Base-by-base conservation (phyloP, 73 alveolate species). In the Halteria grandinella region DNA sequence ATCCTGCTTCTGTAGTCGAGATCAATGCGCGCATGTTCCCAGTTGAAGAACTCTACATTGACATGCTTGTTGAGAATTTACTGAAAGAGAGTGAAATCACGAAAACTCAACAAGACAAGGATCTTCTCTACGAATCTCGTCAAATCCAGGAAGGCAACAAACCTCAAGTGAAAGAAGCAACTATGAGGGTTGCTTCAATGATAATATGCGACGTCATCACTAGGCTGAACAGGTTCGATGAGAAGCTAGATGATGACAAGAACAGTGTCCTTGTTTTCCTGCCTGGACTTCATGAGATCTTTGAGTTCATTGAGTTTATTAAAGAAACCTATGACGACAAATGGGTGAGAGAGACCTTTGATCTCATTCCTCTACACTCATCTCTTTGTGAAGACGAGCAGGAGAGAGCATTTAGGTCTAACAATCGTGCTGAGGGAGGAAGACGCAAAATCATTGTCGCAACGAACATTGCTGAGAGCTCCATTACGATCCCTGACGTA, bases 401-500 rank as follows among this genome's bases (percentile, higher is more conserved):
- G 75, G 89, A 86, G 48, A 53, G 64, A 69, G 97, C 93, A 12
- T 91, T 91, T 54, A 51, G 44, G 51, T 54, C 78, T 39, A 40
- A 83, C 18, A 44, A 48, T 21, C 43, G 45, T 24, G 51, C 33
- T 69, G 72, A 66, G 17, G 72, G 71, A 32, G 77, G 87, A 33
- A 89, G 86, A 77, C 79, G 99, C 55, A 94, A 96, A 69, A 91
- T 96, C 28, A 96, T 96, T 11, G 75, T 96, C 23, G 94, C 98
- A 1, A 96, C 99, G 1, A 97, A 97, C 80, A 95, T 97, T 10
- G 99, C 99, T 28, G 99, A 97, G 85, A 91, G 98, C 62, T 91
- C 98, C 4, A 93, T 97, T 34, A 97, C 99, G 10, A 91, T 97
- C 8, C 97, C 99, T 10, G 98, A 97, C 69, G 90, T 94, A 47